A percentile compares a stretch with the other conserved stretches of the same genome.
phyloP scores from a whole-genome alignment of 2,329 filamentous ascomycete genomes.

The Stachybotrys elegans region DNA sequence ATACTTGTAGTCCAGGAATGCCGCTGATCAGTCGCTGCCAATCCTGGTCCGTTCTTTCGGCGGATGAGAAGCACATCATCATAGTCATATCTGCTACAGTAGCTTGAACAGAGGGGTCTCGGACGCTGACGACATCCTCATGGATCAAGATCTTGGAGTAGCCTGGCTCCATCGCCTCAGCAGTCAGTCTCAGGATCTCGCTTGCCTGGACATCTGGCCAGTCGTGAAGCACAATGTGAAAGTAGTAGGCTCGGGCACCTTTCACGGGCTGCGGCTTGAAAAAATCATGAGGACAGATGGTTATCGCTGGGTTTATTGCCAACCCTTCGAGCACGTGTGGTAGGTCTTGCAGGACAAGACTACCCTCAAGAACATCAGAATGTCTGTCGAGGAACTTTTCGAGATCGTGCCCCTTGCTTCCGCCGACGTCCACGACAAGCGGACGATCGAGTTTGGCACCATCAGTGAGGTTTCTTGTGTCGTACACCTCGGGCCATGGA shows the following conservation, averaged over 20 bases:
- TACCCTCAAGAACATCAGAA: constrained; percentile 15
- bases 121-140: constrained; percentile 26
- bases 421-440: constrained; percentile 29
- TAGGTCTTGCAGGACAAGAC: constrained; percentile 28
- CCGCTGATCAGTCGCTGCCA: constrained; percentile 20
- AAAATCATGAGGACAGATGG: constrained; percentile 25
- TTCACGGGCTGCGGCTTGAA: constrained; percentile 32
- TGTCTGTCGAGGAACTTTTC: constrained; percentile 24
- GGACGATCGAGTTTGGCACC: constrained; percentile 20
- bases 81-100: constrained; percentile 28
- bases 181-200: neutral
- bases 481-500: constrained; percentile 29
- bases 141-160: constrained; percentile 33
- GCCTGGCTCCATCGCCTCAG: constrained; percentile 19
- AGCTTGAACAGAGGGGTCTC: constrained; percentile 21
- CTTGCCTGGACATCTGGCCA: neutral
- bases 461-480: constrained; percentile 22
- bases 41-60: constrained; percentile 26
- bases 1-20: constrained; percentile 16
- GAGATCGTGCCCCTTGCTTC: constrained; percentile 30
- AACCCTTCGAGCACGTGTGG: constrained; percentile 24
- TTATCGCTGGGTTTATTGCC: constrained; percentile 17
- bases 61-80: constrained; percentile 23
- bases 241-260: constrained; percentile 36
- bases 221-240: constrained; percentile 42